Evolutionary conservation across 1,284 basidiomycete genomes (phyloP).

Genomic region (Uromyces viciae-fabae): DNA sequence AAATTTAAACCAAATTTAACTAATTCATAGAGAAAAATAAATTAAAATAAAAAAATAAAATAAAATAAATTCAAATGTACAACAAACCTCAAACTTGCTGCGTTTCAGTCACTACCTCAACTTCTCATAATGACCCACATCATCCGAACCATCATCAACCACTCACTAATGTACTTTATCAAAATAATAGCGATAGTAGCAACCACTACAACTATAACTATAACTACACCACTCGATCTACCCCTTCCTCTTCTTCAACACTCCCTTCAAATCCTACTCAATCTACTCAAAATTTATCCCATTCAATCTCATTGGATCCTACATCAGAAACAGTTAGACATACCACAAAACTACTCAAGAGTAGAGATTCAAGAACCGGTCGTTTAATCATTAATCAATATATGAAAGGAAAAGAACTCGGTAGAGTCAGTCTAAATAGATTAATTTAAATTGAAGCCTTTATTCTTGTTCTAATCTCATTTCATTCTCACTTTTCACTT

Average conservation of each 20-base stretch:
- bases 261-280: neutral
- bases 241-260: neutral
- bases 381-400: constrained; percentile 45
- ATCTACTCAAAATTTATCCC: constrained; percentile 5
- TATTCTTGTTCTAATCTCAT: neutral
- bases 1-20: neutral
- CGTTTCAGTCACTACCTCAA: constrained; percentile 13
- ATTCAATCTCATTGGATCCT: neutral
- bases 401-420: constrained; percentile 45
- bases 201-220: neutral
- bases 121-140: neutral
- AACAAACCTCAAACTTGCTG: neutral
- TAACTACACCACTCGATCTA: too few species aligned
- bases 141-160: constrained; percentile 22
- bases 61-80: neutral
- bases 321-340: constrained; percentile 30
- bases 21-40: neutral
- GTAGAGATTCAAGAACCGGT: constrained; percentile 39
- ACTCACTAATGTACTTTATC: neutral
- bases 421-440: neutral
- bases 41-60: constrained; percentile 6
- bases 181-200: neutral
- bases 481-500: neutral
- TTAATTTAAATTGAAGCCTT: neutral
- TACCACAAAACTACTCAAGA: constrained; percentile 43